Conservation (phyloP, 2,329 filamentous ascomycete genomes). For the Lomentospora prolificans region DNA sequence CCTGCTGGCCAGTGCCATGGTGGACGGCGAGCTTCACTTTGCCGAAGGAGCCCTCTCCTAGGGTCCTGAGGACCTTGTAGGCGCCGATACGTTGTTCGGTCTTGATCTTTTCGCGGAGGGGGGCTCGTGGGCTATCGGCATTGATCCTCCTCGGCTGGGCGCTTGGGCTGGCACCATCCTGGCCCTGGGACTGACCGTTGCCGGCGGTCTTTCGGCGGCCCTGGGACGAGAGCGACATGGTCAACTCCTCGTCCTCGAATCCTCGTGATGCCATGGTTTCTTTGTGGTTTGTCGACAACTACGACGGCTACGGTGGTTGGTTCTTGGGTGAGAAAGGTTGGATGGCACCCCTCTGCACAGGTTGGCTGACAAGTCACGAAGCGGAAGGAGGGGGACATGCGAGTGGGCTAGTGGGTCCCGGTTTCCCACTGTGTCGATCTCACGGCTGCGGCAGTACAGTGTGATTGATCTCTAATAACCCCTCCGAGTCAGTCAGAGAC, state of each 20-base stretch:
- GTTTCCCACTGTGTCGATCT: background rate
- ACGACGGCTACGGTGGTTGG: slow-evolving; percentile 9
- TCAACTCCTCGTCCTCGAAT: slow-evolving; percentile 75
- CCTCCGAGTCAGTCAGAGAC: too few relatives aligned
- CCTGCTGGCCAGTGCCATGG: slow-evolving; percentile 84
- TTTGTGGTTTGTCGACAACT: background rate
- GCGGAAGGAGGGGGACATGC: background rate
- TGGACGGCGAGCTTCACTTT: slow-evolving; percentile 97
- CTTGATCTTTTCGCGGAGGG: slow-evolving; percentile 6
- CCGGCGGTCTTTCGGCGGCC: slow-evolving; percentile 38
- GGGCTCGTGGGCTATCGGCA: background rate
- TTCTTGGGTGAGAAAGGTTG: background rate
- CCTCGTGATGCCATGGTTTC: slow-evolving; percentile 38
- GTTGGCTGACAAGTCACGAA: background rate
- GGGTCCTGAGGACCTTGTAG: slow-evolving; percentile 81
- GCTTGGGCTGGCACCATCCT: slow-evolving; percentile 19
- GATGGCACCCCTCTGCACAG: background rate
- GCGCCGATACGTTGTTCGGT: slow-evolving; percentile 75
- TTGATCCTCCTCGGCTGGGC: slow-evolving; percentile 21
- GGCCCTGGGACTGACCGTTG: slow-evolving; percentile 21
- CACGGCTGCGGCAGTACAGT: background rate
- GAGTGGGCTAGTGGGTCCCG: background rate
- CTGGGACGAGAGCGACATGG: slow-evolving; percentile 61
- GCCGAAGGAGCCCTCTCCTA: slow-evolving; percentile 95
- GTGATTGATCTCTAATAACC: too few relatives aligned